These are phyloP conservation scores for Scytalidium lignicola DNA, from an alignment of 2,329 filamentous ascomycete species.

Conservation along the genomic window DNA sequence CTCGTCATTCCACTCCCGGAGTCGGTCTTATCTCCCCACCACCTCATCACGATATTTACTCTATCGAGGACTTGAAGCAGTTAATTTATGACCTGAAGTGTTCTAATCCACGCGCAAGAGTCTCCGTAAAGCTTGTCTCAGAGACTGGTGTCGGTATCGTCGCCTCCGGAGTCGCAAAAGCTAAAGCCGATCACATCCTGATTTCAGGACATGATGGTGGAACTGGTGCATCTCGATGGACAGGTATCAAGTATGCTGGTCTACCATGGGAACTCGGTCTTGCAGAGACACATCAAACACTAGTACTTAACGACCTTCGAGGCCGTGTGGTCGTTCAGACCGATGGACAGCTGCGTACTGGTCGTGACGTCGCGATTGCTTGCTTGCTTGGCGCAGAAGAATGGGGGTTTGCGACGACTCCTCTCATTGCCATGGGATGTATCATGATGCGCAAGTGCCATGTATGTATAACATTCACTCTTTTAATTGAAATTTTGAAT, in stretches of 20 bases:
- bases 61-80: conserved; percentile 96
- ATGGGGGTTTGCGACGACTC: conserved; percentile 93
- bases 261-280: conserved; percentile 95
- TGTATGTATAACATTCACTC: conserved; percentile 14
- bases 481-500: too few relatives aligned
- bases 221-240: conserved; percentile 95
- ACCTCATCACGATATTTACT: conserved; percentile 97
- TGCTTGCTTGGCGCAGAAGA: conserved; percentile 96
- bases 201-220: conserved; percentile 97
- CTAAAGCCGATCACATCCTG: conserved; percentile 92
- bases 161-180: conserved; percentile 94
- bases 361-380: conserved; percentile 88
- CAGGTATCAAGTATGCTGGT: conserved; percentile 97
- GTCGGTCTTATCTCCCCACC: conserved; percentile 94
- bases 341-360: conserved; percentile 88
- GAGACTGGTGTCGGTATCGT: conserved; percentile 98
- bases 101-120: conserved; percentile 83
- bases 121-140: conserved; percentile 96
- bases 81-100: conserved; percentile 97
- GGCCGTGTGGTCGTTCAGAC: conserved; percentile 95
- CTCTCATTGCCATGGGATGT: conserved; percentile 93
- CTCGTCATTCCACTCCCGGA: conserved; percentile 91
- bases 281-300: conserved; percentile 92
- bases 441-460: conserved; percentile 87
- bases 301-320: conserved; percentile 92